Evolutionary conservation across 495 filamentous ascomycete species (phyloP).

Genomic region (Aspergillus taichungensis): DNA sequence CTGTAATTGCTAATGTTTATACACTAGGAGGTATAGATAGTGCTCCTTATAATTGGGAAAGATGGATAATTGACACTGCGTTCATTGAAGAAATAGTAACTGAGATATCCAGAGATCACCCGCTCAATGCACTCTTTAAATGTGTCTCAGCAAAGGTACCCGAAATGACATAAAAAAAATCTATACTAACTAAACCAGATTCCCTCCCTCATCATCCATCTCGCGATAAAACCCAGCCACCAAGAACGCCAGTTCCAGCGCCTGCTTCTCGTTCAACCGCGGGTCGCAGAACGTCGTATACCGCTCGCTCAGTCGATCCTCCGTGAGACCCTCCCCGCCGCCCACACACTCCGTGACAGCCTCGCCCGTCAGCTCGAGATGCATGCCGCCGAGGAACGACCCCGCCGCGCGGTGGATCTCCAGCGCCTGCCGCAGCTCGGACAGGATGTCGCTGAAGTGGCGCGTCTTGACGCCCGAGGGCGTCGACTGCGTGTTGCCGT

Average conservation of each 20-base stretch:
- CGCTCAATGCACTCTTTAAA: neutral
- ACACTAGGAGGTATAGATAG: too few relatives aligned
- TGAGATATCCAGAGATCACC: neutral
- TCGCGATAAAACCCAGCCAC: conserved; percentile 76
- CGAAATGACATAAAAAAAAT: neutral
- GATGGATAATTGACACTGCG: too few relatives aligned
- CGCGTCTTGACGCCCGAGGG: conserved; percentile 73
- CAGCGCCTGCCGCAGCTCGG: conserved; percentile 70
- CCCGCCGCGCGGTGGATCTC: conserved; percentile 73
- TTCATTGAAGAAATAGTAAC: neutral
- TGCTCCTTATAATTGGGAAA: too few relatives aligned
- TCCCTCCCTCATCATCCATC: conserved; percentile 17
- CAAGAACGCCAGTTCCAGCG: conserved; percentile 87
- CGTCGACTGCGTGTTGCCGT: conserved; percentile 64
- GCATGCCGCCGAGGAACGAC: conserved; percentile 84
- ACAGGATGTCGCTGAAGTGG: conserved; percentile 76
- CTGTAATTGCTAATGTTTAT: neutral
- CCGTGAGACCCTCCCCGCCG: conserved; percentile 76
- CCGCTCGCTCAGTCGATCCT: conserved; percentile 76
- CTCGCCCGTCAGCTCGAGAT: conserved; percentile 91
- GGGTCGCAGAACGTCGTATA: conserved; percentile 97
- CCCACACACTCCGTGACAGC: conserved; percentile 94
- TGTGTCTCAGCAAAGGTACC: too few relatives aligned
- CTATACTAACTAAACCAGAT: conserved; percentile 7
- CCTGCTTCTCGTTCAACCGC: conserved; percentile 93